Evolutionary conservation across 163 green algal species (phyloP).

Genomic region (Scenedesmus sp.): DNA sequence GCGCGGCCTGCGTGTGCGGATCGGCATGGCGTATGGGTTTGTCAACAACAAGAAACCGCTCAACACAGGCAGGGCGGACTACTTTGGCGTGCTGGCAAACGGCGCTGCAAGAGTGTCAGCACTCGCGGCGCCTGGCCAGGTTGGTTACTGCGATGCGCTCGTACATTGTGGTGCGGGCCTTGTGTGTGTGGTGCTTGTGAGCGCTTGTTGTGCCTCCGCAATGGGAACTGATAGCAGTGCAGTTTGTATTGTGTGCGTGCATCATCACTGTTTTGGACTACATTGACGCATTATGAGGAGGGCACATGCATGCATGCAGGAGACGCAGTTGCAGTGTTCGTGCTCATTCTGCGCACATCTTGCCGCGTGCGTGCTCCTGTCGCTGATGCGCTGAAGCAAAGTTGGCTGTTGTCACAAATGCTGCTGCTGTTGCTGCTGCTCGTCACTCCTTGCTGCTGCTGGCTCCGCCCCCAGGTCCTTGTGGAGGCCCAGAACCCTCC

Average conservation of each 20-base stretch:
- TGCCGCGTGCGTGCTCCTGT: not conserved
- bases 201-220: too few species aligned
- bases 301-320: not conserved
- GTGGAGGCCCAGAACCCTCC: not conserved
- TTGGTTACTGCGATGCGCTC: constrained; percentile 41
- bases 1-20: constrained; percentile 80
- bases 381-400: not conserved
- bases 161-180: not conserved
- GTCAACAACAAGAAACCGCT: constrained; percentile 81
- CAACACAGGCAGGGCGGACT: constrained; percentile 89
- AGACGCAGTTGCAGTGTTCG: too few species aligned
- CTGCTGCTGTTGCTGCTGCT: not conserved
- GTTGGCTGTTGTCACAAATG: not conserved
- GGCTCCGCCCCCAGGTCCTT: not conserved
- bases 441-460: not conserved
- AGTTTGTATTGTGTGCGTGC: not conserved
- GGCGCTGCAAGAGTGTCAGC: constrained; percentile 81
- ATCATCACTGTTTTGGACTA: not conserved
- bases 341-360: not conserved
- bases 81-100: constrained; percentile 89
- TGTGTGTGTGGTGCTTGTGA: too few species aligned
- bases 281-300: not conserved
- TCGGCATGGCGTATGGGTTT: constrained; percentile 83
- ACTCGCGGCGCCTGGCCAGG: constrained; percentile 81
- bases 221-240: too few species aligned